Evolutionary conservation across 2,329 filamentous ascomycete genomes (phyloP).

Genomic region (Ceratocystis huliohia): DNA sequence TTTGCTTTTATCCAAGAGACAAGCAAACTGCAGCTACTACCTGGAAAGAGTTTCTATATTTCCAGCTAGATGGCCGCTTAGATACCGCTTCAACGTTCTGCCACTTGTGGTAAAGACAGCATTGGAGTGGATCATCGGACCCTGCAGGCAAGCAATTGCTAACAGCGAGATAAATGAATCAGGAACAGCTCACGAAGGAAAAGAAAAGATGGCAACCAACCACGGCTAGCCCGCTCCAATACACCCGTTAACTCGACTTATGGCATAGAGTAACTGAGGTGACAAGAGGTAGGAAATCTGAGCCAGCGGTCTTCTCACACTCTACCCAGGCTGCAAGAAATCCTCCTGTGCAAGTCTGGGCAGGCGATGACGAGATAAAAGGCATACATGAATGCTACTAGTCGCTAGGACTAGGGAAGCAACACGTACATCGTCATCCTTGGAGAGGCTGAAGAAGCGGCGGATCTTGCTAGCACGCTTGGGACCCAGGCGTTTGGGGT

Average conservation of each 20-base stretch:
- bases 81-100: neutral
- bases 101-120: neutral
- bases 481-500: conserved; percentile 98
- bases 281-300: conserved; percentile 16
- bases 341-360: conserved; percentile 39
- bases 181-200: conserved; percentile 9
- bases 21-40: conserved; percentile 19
- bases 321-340: conserved; percentile 40
- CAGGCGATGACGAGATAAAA: conserved; percentile 56
- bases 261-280: neutral
- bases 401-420: conserved; percentile 31
- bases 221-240: conserved; percentile 12
- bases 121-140: neutral
- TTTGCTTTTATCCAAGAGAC: neutral
- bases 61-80: conserved; percentile 8
- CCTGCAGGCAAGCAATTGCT: conserved; percentile 7
- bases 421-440: conserved; percentile 98
- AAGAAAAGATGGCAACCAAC: conserved; percentile 19
- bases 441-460: conserved; percentile 98
- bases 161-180: conserved; percentile 15
- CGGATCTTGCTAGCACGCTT: conserved; percentile 99
- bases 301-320: conserved; percentile 39
- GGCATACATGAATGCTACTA: conserved; percentile 25
- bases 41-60: conserved; percentile 13
- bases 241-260: neutral